These are phyloP conservation scores for Anthoceros angustus DNA, from an alignment of 225 moss, liverwort and hornwort species.

Conservation along the genomic window DNA sequence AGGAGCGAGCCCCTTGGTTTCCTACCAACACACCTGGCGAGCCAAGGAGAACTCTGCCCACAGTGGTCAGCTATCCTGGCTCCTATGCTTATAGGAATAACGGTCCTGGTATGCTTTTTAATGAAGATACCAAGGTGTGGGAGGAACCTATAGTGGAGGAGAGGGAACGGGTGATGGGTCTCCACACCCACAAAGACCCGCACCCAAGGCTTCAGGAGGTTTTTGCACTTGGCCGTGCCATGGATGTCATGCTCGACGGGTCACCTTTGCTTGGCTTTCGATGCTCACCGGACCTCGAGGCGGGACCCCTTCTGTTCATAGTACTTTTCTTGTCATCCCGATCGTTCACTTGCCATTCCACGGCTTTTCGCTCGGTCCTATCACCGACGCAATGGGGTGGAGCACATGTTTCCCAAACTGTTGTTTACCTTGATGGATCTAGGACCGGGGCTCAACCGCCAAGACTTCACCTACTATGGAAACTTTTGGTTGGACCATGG, in stretches of 20 bases:
- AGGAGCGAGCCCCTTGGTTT: conserved; percentile 1
- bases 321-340: background rate
- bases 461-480: background rate
- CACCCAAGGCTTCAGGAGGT: background rate
- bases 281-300: background rate
- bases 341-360: background rate
- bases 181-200: background rate
- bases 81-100: background rate
- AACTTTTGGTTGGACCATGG: background rate
- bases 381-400: no score
- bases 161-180: background rate
- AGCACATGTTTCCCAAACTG: background rate
- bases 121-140: background rate
- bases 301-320: background rate
- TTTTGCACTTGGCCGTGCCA: background rate
- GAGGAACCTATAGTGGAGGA: background rate
- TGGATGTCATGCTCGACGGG: background rate
- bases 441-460: background rate
- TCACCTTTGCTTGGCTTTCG: background rate
- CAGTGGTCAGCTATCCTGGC: background rate
- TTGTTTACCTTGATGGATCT: background rate
- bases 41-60: background rate
- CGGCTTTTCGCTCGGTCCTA: no score
- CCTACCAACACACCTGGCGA: background rate
- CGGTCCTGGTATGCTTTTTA: background rate